Evolutionary conservation across 1,284 basidiomycete species (phyloP).

Genomic region (Moniliella sp.): DNA sequence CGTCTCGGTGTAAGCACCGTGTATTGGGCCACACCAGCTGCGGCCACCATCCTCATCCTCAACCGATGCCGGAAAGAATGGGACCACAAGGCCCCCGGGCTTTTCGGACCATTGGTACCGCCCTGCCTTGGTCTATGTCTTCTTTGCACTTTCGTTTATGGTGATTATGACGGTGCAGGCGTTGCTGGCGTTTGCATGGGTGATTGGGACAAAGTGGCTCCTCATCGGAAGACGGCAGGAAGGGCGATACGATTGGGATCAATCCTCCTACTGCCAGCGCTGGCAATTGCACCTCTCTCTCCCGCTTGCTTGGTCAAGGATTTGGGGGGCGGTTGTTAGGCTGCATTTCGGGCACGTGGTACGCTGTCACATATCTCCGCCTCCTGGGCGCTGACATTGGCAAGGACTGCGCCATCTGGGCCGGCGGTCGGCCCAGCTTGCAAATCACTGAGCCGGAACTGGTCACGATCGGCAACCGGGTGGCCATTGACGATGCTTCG

Average conservation of each 20-base stretch:
- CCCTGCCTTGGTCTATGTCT: slow-evolving; percentile 23
- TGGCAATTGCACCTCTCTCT: slow-evolving; percentile 31
- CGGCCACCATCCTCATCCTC: slow-evolving; percentile 24
- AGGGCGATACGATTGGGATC: slow-evolving; percentile 34
- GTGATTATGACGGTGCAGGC: slow-evolving; percentile 22
- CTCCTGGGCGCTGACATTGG: slow-evolving; percentile 28
- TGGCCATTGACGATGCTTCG: slow-evolving; percentile 29
- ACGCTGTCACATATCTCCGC: slow-evolving; percentile 28
- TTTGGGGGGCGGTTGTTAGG: slow-evolving; percentile 30
- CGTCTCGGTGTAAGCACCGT: slow-evolving; percentile 22
- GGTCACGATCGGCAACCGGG: slow-evolving; percentile 28
- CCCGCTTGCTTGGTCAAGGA: slow-evolving; percentile 24
- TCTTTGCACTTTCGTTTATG: slow-evolving; percentile 23
- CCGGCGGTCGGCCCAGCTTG: slow-evolving; percentile 29
- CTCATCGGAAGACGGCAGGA: slow-evolving; percentile 30
- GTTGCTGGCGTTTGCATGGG: slow-evolving; percentile 22
- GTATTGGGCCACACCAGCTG: slow-evolving; percentile 29
- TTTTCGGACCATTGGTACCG: slow-evolving; percentile 33
- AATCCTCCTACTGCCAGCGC: slow-evolving; percentile 32
- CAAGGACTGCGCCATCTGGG: slow-evolving; percentile 28
- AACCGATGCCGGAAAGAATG: slow-evolving; percentile 17
- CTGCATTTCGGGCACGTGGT: slow-evolving; percentile 22
- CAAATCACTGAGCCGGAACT: slow-evolving; percentile 32
- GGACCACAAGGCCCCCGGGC: slow-evolving; percentile 6
- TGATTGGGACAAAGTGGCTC: slow-evolving; percentile 28